Evolutionary conservation across 371 early-diverging fungal genomes (phyloP), one percentile per base, ranked within the genome.

Genomic region (Mortierella sp.): DNA sequence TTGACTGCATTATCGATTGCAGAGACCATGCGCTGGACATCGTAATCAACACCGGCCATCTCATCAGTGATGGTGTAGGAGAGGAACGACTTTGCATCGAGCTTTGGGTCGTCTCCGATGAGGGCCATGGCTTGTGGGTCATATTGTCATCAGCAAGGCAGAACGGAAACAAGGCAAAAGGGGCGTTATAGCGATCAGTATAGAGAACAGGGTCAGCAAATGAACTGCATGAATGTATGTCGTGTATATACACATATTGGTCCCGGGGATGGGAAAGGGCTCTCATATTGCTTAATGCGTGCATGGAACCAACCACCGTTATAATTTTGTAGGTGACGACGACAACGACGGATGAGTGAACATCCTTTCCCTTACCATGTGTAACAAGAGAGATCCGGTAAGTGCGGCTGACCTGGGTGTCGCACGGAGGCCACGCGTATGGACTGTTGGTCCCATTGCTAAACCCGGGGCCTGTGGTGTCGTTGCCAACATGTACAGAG

Each of bases 341-440:
- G 5, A 11, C 34, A 7, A 34, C 7, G 14, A 34, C 11, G 37
- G 37, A 4, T 7, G 37, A 34, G 14, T 14, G 37, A 34, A 14
- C 11, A 34, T 34, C 37, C 7, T 11, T 34, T 11, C 15, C 14
- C 68, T 39, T 61, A 60, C 68, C 48, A 15, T 68, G 68, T 31
- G 68, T 61, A 42, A 68, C 53, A 12, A 68, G 49, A 5, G 68
- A 56, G 21, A 61, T 44, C 27, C 61, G 54, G 50, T 53, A 41
- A 5, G 5, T 23, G 1, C 55, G 46, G 12, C 21, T 50, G 19
- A 6, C 44, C 26, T 43, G n/a, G 28, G 34, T 27, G 6, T 43
- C 53, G 37, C 61, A 68, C 24, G 53, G 24, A 6, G 55, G 67
- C 60, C 66, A 65, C 14, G 32, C 30, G 15, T 50, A 53, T 2